Evolutionary conservation across 108 stramenopile species (phyloP).

Genomic region (Skeletonema potamos): DNA sequence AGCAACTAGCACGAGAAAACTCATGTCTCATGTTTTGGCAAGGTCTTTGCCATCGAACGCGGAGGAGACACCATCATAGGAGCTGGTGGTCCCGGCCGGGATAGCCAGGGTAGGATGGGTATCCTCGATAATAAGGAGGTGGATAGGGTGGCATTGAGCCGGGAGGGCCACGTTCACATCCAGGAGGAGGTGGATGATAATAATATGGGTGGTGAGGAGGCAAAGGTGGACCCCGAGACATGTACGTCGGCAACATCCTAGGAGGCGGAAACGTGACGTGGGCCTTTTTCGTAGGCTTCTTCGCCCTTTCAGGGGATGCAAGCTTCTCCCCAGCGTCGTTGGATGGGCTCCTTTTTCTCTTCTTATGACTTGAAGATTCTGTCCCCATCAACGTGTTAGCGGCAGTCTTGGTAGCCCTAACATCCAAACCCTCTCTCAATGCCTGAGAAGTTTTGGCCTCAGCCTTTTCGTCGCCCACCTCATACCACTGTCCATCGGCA

Average conservation of each 20-base stretch:
- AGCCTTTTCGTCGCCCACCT: slow-evolving; percentile 87
- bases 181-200: slow-evolving; percentile 2
- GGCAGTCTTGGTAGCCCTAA: slow-evolving; percentile 75
- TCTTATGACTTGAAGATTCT: slow-evolving; percentile 26
- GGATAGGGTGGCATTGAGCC: slow-evolving; percentile 1
- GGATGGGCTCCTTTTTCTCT: not conserved
- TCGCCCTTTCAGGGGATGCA: not conserved
- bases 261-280: not conserved
- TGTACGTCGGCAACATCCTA: not conserved
- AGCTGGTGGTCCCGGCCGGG: not conserved
- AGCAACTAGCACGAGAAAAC: too few species aligned
- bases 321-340: not conserved
- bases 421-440: slow-evolving; percentile 83
- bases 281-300: slow-evolving; percentile 8
- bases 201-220: not conserved
- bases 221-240: not conserved
- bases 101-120: not conserved
- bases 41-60: not conserved
- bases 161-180: not conserved
- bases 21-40: not conserved
- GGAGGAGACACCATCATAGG: not conserved
- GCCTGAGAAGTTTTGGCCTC: slow-evolving; percentile 91
- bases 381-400: slow-evolving; percentile 43
- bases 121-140: slow-evolving; percentile 4
- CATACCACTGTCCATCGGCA: slow-evolving; percentile 66